Evolutionary conservation across 2,329 filamentous ascomycete genomes (phyloP).

Genomic region (Apiospora sp.): DNA sequence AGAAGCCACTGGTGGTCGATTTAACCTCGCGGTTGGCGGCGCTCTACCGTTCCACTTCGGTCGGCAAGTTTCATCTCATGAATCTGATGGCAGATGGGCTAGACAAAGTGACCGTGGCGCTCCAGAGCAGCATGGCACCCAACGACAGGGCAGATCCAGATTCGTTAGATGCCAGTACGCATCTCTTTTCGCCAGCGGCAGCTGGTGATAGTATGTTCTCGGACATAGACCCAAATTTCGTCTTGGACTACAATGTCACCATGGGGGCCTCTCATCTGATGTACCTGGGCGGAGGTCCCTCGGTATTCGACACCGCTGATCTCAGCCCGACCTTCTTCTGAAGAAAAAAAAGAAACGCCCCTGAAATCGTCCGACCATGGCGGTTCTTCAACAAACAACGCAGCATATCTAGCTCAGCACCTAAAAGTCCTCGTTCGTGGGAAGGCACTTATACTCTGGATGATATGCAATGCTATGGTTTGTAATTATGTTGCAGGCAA

Average conservation of each 20-base stretch:
- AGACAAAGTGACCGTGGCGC: constrained; percentile 46
- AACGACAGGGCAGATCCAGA: constrained; percentile 25
- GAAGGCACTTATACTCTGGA: neutral
- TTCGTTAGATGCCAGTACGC: neutral
- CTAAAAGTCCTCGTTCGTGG: neutral
- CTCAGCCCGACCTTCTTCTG: constrained; percentile 31
- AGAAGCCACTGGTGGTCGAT: constrained; percentile 46
- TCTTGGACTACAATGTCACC: constrained; percentile 29
- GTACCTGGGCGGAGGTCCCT: constrained; percentile 26
- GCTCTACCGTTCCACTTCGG: constrained; percentile 49
- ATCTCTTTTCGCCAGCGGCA: neutral
- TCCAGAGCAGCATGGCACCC: constrained; percentile 17
- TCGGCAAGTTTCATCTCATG: constrained; percentile 54
- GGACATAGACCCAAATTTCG: constrained; percentile 27
- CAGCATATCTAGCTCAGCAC: neutral
- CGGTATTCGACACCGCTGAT: constrained; percentile 29
- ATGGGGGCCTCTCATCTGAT: constrained; percentile 30
- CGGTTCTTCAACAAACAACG: neutral
- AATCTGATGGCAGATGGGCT: constrained; percentile 55
- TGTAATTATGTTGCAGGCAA: neutral
- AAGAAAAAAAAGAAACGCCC: too few relatives aligned
- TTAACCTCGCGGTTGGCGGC: constrained; percentile 48
- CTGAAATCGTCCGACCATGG: neutral
- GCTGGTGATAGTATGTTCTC: constrained; percentile 18
- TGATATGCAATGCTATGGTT: neutral